Evolutionary conservation across 208 protist species (phyloP), one percentile per base, ranked within the genome.

Genomic region (Crithidia expoeki): DNA sequence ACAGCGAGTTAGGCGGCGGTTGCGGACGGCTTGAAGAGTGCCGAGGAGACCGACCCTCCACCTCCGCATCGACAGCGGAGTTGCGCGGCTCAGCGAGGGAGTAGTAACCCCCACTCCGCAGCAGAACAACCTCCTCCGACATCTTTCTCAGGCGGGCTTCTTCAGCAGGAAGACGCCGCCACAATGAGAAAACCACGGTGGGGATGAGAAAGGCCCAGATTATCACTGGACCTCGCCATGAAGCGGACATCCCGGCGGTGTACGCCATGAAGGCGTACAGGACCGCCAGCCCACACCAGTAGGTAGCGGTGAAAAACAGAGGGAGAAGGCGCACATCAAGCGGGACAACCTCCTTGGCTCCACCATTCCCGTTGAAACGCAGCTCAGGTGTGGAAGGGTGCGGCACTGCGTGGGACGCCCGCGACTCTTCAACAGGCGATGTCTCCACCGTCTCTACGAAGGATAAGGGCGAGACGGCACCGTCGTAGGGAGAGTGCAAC

Each of bases 111-210:
- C 71, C 71, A 28, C 71, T 61, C 2, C 71, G 62, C 21, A 66
- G 56, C 36, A 51, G 27, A 19, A 76, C 12, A 0, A 71, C 16
- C 25, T 67, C 63, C 5, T 67, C 47, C 25, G 27, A 27, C 34
- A 49, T 16, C 30, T 42, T 44, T 44, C 51, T 16, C 6, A 76
- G 4, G 2, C 44, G 40, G 3, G 9, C n/a, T 57, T 38, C 19
- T 56, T 76, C 71, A 7, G 36, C 50, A n/a, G 71, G 71, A 0
- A 76, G 56, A n/a, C 16, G 63, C 19, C 71, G 71, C 71, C 71
- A 76, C 36, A 66, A 16, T 10, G 63, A 23, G 40, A 69, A 69
- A 16, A 66, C 63, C 4, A 55, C 62, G 3, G 63, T 70, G 4
- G 47, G 63, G 30, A 76, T 47, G 2, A 76, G 49, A 27, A 49